Evolutionary conservation across 2,329 filamentous ascomycete genomes (phyloP).

Genomic region (Talaromyces sp.): DNA sequence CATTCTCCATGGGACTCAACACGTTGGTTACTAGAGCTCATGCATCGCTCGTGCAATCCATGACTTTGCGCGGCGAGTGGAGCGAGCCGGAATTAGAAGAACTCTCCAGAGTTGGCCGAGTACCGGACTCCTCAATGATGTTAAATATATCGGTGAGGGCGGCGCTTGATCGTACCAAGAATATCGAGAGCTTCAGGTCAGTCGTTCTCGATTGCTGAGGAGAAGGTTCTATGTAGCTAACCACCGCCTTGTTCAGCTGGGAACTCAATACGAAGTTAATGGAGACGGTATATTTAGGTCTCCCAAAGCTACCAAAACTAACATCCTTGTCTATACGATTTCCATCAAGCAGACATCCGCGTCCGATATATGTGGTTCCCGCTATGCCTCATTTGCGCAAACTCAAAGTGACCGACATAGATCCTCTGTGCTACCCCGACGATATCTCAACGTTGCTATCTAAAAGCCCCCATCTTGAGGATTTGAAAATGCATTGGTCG

Average conservation of each 20-base stretch:
- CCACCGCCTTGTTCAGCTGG: slow-evolving; percentile 45
- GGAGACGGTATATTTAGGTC: slow-evolving; percentile 56
- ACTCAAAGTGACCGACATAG: slow-evolving; percentile 57
- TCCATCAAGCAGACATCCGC: slow-evolving; percentile 54
- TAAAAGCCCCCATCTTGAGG: slow-evolving; percentile 52
- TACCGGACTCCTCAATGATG: slow-evolving; percentile 64
- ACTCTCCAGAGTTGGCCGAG: slow-evolving; percentile 54
- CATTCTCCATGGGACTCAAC: slow-evolving; percentile 62
- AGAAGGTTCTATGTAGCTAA: neutral
- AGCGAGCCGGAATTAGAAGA: slow-evolving; percentile 56
- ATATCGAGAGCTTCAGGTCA: slow-evolving; percentile 52
- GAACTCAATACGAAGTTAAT: slow-evolving; percentile 59
- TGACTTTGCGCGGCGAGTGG: slow-evolving; percentile 56
- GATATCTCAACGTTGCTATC: slow-evolving; percentile 57
- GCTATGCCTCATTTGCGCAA: slow-evolving; percentile 53
- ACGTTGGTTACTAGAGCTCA: slow-evolving; percentile 57
- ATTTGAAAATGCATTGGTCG: slow-evolving; percentile 58
- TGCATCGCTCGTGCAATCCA: slow-evolving; percentile 51
- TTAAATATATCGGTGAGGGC: slow-evolving; percentile 59
- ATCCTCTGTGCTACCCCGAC: slow-evolving; percentile 62
- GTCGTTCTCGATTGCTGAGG: slow-evolving; percentile 17
- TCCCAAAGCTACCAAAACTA: slow-evolving; percentile 49
- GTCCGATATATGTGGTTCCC: slow-evolving; percentile 55
- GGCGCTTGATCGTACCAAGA: slow-evolving; percentile 57
- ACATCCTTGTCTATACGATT: slow-evolving; percentile 55